Evolutionary conservation across 1,284 basidiomycete species (phyloP).

Genomic region (Blastosporella zonata): DNA sequence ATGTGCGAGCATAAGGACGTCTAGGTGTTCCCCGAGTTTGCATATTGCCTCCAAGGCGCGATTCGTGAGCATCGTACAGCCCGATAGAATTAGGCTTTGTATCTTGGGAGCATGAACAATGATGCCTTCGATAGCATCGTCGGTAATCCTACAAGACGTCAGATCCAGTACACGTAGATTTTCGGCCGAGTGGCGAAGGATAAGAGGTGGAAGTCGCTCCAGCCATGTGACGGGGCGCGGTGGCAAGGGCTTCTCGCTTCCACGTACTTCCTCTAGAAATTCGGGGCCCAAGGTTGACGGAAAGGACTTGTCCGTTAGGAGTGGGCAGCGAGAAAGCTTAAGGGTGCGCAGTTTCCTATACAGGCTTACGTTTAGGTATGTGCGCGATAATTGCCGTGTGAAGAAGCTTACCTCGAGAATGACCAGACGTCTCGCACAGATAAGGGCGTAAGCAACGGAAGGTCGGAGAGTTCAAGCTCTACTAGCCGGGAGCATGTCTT

Average conservation of each 20-base stretch:
- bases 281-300: constrained; percentile 47
- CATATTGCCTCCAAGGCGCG: constrained; percentile 66
- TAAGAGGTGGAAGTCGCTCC: constrained; percentile 55
- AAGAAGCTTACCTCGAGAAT: constrained; percentile 47
- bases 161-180: constrained; percentile 78
- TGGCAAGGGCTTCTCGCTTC: constrained; percentile 49
- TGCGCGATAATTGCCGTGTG: constrained; percentile 10
- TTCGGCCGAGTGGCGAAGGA: constrained; percentile 60
- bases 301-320: constrained; percentile 78
- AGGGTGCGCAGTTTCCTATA: constrained; percentile 71
- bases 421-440: constrained; percentile 83
- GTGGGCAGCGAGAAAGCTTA: constrained; percentile 66
- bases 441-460: constrained; percentile 69
- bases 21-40: constrained; percentile 74
- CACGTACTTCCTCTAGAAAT: constrained; percentile 21
- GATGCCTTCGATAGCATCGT: constrained; percentile 78
- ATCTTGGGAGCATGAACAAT: constrained; percentile 78
- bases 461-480: constrained; percentile 79
- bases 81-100: constrained; percentile 76
- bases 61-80: constrained; percentile 82
- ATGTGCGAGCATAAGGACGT: constrained; percentile 81
- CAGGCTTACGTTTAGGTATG: constrained; percentile 9
- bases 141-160: constrained; percentile 74
- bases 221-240: constrained; percentile 54
- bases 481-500: constrained; percentile 74